Evolutionary conservation across 2,329 filamentous ascomycete genomes (phyloP), one percentile per base, ranked within the genome.

Genomic region (Pezicula radicicola): DNA sequence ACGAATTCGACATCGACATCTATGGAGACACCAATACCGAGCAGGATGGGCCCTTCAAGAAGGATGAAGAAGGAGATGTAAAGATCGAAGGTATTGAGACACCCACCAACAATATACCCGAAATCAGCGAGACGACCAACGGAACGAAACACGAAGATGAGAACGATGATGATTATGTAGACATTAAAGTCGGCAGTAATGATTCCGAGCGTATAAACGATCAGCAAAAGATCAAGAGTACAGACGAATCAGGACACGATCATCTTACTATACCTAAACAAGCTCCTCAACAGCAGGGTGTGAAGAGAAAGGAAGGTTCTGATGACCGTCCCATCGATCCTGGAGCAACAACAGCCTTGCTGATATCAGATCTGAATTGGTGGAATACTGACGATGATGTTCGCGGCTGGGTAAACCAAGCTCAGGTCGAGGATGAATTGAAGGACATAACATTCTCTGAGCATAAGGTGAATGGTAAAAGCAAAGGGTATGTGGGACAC

Each of bases 381-480:
- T 97, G 93, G 93, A 92, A 86, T 28, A 96, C 89, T 2, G 94
- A 99, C 66, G 94, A 99, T 65, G 91, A 97, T 62, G 83, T 99
- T 51, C 88, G 94, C 49, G 89, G 88, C 47, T 97, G 91, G 89
- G 79, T 88, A 21, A 84, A 85, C 59, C 80, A 89, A 58, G 89
- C 88, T n/a, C 82, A 81, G 2, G 89, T 84, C 60, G 94, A 97
- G 68, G 80, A 86, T 43, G 90, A 96, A 64, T 74, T 97, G 16
- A 91, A 89, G 63, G 94, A 97, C 55, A 84, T 99, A 48, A 96
- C 92, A 0, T 99, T 97, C 69, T 97, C 91, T 64, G 94, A 99
- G 69, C 94, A 97, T 72, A 99, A 99, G 69, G 92, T 97, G 45
- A 99, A 99, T 61, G 94, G 94, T 61, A 99, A 99, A 75, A 96